Base-by-base conservation (phyloP, 345 rosid species). In the Pseudoturritis turrita region DNA sequence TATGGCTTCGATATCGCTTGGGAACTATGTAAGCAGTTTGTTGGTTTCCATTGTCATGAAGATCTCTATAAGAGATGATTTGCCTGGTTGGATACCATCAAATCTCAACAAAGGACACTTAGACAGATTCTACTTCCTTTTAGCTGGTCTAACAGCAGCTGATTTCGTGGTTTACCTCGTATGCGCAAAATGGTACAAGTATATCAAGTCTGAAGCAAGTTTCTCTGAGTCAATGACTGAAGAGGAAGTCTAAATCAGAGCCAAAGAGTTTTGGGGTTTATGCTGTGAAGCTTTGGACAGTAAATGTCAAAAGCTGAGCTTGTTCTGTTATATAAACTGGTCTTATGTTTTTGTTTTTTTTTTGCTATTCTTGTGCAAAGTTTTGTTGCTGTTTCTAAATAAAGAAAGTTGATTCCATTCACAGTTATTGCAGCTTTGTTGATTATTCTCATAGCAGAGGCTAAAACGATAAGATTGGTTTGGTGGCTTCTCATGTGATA, bases 51-150 rank as follows among this genome's bases (percentile, higher is more conserved):
- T 87, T 35, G 98, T 88, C 5, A 89, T 88, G 93, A 89, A 83
- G 78, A 76, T 95, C 68, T 89, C 99, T 1, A 67, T 86, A 18
- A 82, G 73, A 50, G 90, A 76, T 51, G 85, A 84, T 23, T 59
- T 83, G 85, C 96, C 96, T 0, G 99, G 99, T 17, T 95, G 99
- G 99, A 95, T 95, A 65, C 96, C 99, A 0, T 79, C 86, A 45
- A 91, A 91, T 75, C 88, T 95, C 18, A 95, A 95, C 88, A 78
- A 35, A 63, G 99, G 99, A 14, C 98, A 91, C 72, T 83, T 95
- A 0, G 99, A 95, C 29, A 79, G 94, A 73, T 95, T 95, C 68
- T 91, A 78, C 82, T 95, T 95, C 86, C 90, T 95, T 10, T 75
- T 95, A 57, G 99, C 99, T 23, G 89, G 79, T 56, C 75, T 91